Evolutionary conservation across 2,329 filamentous ascomycete species (phyloP).

Genomic region (Orbilia oligospora): DNA sequence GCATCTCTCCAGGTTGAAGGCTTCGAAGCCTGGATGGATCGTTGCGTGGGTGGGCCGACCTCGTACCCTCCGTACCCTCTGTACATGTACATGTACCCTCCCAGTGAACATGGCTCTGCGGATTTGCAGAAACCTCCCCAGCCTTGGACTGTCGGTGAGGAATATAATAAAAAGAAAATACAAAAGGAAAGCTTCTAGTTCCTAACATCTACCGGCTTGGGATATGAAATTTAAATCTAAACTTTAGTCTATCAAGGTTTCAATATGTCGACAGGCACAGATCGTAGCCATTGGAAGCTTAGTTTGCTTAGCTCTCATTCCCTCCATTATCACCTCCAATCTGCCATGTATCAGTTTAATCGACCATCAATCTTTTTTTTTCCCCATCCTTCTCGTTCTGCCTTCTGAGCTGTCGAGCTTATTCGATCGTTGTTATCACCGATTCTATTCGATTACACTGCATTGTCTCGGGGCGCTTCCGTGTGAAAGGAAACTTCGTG

Average conservation of each 20-base stretch:
- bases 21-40: not conserved
- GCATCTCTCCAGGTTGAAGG: not conserved
- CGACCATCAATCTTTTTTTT: not conserved
- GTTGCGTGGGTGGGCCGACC: not conserved
- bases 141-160: not conserved
- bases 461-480: not conserved
- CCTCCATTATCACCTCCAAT: too few relatives aligned
- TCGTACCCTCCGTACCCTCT: conserved; percentile 15
- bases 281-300: conserved; percentile 21
- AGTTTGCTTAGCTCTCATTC: conserved; percentile 8
- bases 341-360: too few relatives aligned
- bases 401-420: not conserved
- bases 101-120: too few relatives aligned
- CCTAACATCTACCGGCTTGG: conserved; percentile 4
- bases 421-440: conserved; percentile 8
- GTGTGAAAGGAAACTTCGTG: not conserved
- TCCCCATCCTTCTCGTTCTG: too few relatives aligned
- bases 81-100: too few relatives aligned
- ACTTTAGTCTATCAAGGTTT: conserved; percentile 20
- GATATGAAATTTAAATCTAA: conserved; percentile 17
- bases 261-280: conserved; percentile 18
- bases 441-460: not conserved
- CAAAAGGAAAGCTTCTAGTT: conserved; percentile 1
- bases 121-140: conserved; percentile 18
- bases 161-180: not conserved